Conservation (phyloP, 495 filamentous ascomycete species). For the Hypoxylon cercidicola region DNA sequence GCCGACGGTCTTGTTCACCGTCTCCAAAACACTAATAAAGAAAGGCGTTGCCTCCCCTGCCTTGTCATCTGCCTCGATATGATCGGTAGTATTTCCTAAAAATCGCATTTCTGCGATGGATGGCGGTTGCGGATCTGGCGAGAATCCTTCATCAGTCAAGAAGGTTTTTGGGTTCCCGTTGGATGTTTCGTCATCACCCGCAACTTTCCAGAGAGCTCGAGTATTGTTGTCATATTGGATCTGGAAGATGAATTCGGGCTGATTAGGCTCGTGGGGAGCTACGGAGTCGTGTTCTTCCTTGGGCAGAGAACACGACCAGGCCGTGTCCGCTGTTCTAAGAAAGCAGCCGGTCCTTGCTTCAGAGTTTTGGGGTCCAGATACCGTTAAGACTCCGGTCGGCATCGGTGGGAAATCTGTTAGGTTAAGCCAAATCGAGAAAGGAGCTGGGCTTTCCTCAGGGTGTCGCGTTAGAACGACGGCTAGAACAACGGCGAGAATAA, state of each 20-base stretch:
- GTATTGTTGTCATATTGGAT: slow-evolving; percentile 83
- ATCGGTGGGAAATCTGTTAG: slow-evolving; percentile 87
- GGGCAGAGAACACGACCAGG: slow-evolving; percentile 87
- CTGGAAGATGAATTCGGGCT: slow-evolving; percentile 81
- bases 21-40: slow-evolving; percentile 65
- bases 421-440: slow-evolving; percentile 72
- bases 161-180: slow-evolving; percentile 19
- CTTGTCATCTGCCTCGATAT: slow-evolving; percentile 64
- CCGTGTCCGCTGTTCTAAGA: slow-evolving; percentile 61
- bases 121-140: slow-evolving; percentile 71
- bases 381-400: slow-evolving; percentile 80
- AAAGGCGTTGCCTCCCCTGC: slow-evolving; percentile 76
- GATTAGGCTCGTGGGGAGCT: slow-evolving; percentile 66
- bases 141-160: slow-evolving; percentile 51
- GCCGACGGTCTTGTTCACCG: slow-evolving; percentile 46
- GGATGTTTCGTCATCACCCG: slow-evolving; percentile 30
- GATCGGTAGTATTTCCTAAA: slow-evolving; percentile 85
- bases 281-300: slow-evolving; percentile 74
- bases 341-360: slow-evolving; percentile 71
- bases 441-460: slow-evolving; percentile 42
- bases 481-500: slow-evolving; percentile 68
- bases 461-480: slow-evolving; percentile 66
- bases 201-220: slow-evolving; percentile 55
- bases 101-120: slow-evolving; percentile 75
- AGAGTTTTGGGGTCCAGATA: slow-evolving; percentile 71